Conservation (phyloP, 192 early-diverging fungal species). For the Entrophospora sp. region DNA sequence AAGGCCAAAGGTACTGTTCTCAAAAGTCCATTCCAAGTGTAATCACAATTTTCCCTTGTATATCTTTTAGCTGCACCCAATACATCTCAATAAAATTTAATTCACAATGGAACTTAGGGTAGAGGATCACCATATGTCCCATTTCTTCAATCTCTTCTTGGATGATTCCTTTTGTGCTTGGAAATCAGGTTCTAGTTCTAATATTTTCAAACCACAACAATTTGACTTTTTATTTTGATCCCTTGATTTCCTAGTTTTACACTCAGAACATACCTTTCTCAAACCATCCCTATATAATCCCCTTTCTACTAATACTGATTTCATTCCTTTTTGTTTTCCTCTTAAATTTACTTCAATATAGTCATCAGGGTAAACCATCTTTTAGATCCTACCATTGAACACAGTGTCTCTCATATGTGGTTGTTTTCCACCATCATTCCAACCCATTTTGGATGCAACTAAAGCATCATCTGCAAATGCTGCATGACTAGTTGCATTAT, state of each 20-base stretch:
- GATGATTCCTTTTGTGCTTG: too few relatives aligned
- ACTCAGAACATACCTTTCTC: background rate
- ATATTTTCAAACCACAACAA: background rate
- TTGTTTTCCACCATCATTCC: background rate
- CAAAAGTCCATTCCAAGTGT: conserved; percentile 20
- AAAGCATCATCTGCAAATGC: conserved; percentile 13
- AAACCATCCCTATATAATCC: too few relatives aligned
- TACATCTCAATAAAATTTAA: too few relatives aligned
- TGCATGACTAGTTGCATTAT: conserved; percentile 16
- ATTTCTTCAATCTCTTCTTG: too few relatives aligned
- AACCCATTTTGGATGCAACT: conserved; percentile 7
- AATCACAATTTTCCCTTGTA: too few relatives aligned
- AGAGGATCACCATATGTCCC: too few relatives aligned
- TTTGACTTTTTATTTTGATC: background rate
- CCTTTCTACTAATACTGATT: conserved; percentile 2
- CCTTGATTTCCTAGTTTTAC: background rate
- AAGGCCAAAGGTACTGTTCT: conserved; percentile 8
- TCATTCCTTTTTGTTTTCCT: conserved; percentile 18
- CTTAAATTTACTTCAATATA: background rate
- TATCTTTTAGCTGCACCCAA: too few relatives aligned
- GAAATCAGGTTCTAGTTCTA: too few relatives aligned
- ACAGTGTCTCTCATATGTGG: background rate
- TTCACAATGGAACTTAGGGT: too few relatives aligned
- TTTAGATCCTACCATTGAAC: background rate
- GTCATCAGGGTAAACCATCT: background rate